A percentile compares a stretch with the other conserved stretches of the same genome.
These are phyloP conservation scores for Euphorbia lathyris DNA, from an alignment of 345 rosid species.

Conservation along the genomic window DNA sequence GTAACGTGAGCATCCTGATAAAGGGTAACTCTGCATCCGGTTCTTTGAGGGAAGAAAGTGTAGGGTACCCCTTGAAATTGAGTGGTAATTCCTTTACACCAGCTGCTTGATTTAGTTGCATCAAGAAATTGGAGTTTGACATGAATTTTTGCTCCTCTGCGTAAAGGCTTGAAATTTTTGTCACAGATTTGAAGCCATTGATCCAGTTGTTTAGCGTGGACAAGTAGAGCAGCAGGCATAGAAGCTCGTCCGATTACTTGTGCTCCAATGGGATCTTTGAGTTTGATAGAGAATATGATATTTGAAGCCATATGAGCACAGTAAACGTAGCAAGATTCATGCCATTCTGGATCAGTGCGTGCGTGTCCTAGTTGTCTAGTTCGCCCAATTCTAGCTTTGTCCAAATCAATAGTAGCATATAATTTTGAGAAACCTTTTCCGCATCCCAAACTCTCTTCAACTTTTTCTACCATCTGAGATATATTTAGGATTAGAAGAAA, in stretches of 20 bases:
- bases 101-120: constrained; percentile 25
- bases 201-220: constrained; percentile 37
- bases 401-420: constrained; percentile 40
- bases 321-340: constrained; percentile 43
- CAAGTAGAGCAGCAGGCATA: constrained; percentile 34
- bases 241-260: constrained; percentile 42
- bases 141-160: constrained; percentile 35
- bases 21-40: constrained; percentile 45
- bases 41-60: constrained; percentile 44
- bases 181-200: constrained; percentile 37
- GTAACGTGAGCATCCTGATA: constrained; percentile 60
- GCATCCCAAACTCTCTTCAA: constrained; percentile 24
- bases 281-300: constrained; percentile 43
- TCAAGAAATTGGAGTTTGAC: constrained; percentile 38
- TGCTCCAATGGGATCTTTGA: constrained; percentile 33
- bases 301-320: constrained; percentile 49
- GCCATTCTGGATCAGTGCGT: constrained; percentile 31
- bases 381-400: constrained; percentile 35
- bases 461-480: constrained; percentile 27
- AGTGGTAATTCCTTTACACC: constrained; percentile 46
- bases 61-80: constrained; percentile 44
- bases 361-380: constrained; percentile 30
- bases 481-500: too few relatives aligned
- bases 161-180: constrained; percentile 22
- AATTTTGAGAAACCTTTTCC: constrained; percentile 33